phyloP scores from a whole-genome alignment of 495 filamentous ascomycete genomes.

The Lasiosphaeria hispida region DNA sequence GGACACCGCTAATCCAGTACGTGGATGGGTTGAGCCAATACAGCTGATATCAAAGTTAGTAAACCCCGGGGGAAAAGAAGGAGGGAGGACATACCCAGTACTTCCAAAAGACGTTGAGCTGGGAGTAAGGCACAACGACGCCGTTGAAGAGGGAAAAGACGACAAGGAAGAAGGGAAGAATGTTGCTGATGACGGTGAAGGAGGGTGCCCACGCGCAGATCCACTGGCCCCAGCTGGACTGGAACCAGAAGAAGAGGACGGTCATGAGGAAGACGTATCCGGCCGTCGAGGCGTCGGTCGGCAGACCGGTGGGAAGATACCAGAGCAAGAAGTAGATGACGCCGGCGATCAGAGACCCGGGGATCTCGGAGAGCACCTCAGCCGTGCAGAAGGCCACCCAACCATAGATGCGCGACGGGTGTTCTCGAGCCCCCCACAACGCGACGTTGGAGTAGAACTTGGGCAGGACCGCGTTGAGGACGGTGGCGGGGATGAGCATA shows the following conservation, averaged over 20 bases:
- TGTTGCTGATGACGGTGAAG: constrained; percentile 78
- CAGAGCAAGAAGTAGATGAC: constrained; percentile 73
- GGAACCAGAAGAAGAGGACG: constrained; percentile 78
- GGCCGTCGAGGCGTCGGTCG: constrained; percentile 57
- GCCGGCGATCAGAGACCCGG: constrained; percentile 59
- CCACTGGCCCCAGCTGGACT: constrained; percentile 78
- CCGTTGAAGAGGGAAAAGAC: constrained; percentile 75
- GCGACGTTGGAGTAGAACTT: constrained; percentile 78
- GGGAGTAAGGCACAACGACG: constrained; percentile 59
- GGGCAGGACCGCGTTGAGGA: constrained; percentile 73
- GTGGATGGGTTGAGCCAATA: constrained; percentile 70
- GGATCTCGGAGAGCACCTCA: constrained; percentile 73
- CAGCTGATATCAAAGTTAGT: constrained; percentile 34
- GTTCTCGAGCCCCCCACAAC: constrained; percentile 74
- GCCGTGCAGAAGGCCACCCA: constrained; percentile 83
- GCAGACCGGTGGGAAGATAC: constrained; percentile 77
- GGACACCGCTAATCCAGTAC: constrained; percentile 73
- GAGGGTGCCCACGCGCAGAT: constrained; percentile 77
- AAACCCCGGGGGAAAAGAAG: not conserved
- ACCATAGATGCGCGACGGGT: constrained; percentile 73
- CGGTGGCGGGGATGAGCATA: constrained; percentile 67
- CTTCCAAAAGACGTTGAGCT: constrained; percentile 69
- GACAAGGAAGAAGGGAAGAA: constrained; percentile 75
- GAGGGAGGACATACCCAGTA: constrained; percentile 53
- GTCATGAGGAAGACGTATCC: constrained; percentile 86